A percentile compares a stretch with the other conserved stretches of the same genome.
phyloP scores from a whole-genome alignment of 2,329 filamentous ascomycete genomes.

The Trichoderma brevicompactum region DNA sequence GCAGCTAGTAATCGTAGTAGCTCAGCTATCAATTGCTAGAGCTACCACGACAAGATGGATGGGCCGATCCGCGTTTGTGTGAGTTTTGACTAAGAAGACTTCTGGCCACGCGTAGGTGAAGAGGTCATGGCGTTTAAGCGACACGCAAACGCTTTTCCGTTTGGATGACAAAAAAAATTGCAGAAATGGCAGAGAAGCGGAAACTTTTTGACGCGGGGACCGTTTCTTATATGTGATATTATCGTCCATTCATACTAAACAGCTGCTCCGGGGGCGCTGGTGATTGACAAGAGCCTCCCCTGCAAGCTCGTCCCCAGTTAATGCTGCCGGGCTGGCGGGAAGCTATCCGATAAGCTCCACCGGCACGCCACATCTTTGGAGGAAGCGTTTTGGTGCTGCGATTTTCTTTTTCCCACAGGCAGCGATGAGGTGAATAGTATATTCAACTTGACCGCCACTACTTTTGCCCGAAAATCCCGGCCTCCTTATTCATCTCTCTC shows the following conservation, averaged over 20 bases:
- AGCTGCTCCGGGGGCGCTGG: not conserved
- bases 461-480: not conserved
- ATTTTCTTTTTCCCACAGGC: not conserved
- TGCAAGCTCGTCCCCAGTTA: conserved; percentile 15
- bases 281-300: conserved; percentile 15
- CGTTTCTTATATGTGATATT: conserved; percentile 17
- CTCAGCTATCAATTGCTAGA: not conserved
- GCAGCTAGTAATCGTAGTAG: not conserved
- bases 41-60: not conserved
- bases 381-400: not conserved
- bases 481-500: not conserved
- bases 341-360: conserved; percentile 27
- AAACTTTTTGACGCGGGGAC: conserved; percentile 10
- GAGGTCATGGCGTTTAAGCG: not conserved
- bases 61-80: too few species aligned
- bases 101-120: not conserved
- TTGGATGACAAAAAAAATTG: not conserved
- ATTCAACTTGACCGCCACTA: not conserved
- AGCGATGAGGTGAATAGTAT: not conserved
- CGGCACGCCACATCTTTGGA: not conserved
- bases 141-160: not conserved
- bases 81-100: not conserved
- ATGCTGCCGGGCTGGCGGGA: conserved; percentile 21
- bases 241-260: not conserved
- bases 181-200: not conserved